These are phyloP conservation scores for Pythium rhizo-oryzae DNA, from an alignment of 352 stramenopile species.

Conservation along the genomic window DNA sequence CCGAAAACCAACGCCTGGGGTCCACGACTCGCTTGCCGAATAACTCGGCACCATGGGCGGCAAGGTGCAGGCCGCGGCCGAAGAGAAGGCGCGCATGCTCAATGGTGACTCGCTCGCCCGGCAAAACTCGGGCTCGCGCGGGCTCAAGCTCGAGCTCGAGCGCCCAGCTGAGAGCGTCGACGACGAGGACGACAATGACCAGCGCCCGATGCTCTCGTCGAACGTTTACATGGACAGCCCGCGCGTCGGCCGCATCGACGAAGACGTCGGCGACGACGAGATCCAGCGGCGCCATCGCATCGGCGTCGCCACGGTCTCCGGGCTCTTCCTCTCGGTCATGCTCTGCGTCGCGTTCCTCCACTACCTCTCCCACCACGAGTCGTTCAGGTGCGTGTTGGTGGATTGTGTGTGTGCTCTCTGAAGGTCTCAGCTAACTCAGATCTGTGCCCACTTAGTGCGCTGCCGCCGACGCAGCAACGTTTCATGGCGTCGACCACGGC, in stretches of 20 bases:
- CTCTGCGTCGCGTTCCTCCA: slow-evolving; percentile 70
- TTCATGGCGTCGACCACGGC: slow-evolving; percentile 77
- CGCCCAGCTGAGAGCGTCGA: slow-evolving; percentile 32
- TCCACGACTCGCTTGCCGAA: no score
- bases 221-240: slow-evolving; percentile 81
- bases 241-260: slow-evolving; percentile 44
- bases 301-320: slow-evolving; percentile 54
- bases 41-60: slow-evolving; percentile 15
- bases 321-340: slow-evolving; percentile 60
- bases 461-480: slow-evolving; percentile 73
- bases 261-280: slow-evolving; percentile 53
- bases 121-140: background rate
- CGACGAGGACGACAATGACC: slow-evolving; percentile 46
- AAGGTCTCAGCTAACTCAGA: no score
- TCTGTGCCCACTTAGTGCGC: slow-evolving; percentile 40
- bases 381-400: slow-evolving; percentile 52
- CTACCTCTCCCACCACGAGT: slow-evolving; percentile 66
- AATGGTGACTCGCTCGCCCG: slow-evolving; percentile 44
- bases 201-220: slow-evolving; percentile 38
- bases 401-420: no score
- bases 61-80: slow-evolving; percentile 26
- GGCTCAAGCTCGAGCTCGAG: slow-evolving; percentile 34
- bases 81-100: slow-evolving; percentile 61
- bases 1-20: background rate
- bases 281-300: slow-evolving; percentile 54